phyloP scores from a whole-genome alignment of 2,329 filamentous ascomycete genomes.

The Fusarium brevicatenulatum region DNA sequence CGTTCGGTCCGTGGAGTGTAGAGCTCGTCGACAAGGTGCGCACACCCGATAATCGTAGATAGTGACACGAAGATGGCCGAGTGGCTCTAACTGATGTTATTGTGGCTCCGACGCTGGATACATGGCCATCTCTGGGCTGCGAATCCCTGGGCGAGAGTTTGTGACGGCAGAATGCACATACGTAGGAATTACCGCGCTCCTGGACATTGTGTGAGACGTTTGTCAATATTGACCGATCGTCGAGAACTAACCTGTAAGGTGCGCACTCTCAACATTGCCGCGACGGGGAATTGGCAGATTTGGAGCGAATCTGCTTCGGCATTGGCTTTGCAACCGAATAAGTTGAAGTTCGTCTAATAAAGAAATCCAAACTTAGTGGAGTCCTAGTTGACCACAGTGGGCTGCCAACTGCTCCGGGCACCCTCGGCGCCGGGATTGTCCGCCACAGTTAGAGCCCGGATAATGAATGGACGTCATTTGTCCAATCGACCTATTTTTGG shows the following conservation, averaged over 20 bases:
- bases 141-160: conserved; percentile 39
- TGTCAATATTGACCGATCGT: background rate
- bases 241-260: conserved; percentile 51
- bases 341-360: conserved; percentile 6
- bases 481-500: background rate
- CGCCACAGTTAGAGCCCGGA: conserved; percentile 22
- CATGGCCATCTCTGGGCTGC: conserved; percentile 26
- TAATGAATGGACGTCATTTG: background rate
- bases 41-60: conserved; percentile 2
- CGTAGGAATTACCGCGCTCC: conserved; percentile 53
- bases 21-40: conserved; percentile 47
- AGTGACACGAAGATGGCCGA: background rate
- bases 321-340: conserved; percentile 32
- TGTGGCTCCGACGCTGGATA: conserved; percentile 20
- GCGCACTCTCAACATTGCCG: conserved; percentile 57
- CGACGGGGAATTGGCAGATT: conserved; percentile 33
- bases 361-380: conserved; percentile 29
- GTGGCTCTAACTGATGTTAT: conserved; percentile 8
- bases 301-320: conserved; percentile 31
- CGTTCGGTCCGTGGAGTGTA: conserved; percentile 30
- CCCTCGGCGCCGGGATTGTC: conserved; percentile 37
- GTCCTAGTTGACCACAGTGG: conserved; percentile 34
- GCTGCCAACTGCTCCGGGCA: background rate
- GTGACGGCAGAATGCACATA: conserved; percentile 55
- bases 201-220: conserved; percentile 34